Conservation (phyloP, 1,139 yeast species). For the Kodamaea suecica region DNA sequence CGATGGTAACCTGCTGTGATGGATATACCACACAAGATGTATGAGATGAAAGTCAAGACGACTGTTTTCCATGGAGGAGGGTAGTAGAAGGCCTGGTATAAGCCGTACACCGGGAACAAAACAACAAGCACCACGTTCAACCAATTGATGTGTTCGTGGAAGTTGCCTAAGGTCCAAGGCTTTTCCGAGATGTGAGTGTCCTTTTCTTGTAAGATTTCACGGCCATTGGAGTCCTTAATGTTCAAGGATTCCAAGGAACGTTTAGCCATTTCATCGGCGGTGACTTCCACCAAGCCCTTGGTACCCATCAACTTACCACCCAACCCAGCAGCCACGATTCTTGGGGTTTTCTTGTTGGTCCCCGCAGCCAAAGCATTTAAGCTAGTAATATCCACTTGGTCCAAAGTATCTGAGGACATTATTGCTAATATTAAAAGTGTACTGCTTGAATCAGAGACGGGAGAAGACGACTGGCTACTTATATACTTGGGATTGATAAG, state of each 20-base stretch:
- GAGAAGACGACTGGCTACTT: not conserved
- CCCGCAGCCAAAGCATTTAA: slow-evolving; percentile 92
- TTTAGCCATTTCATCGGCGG: slow-evolving; percentile 59
- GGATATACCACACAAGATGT: slow-evolving; percentile 75
- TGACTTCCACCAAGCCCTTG: slow-evolving; percentile 61
- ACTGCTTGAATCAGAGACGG: not conserved
- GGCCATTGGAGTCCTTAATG: slow-evolving; percentile 47
- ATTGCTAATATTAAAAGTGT: not conserved
- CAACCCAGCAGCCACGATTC: slow-evolving; percentile 75
- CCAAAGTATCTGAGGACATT: slow-evolving; percentile 25
- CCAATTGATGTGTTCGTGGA: slow-evolving; percentile 93
- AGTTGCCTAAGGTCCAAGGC: slow-evolving; percentile 82
- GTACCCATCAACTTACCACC: slow-evolving; percentile 82
- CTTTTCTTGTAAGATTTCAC: slow-evolving; percentile 46
- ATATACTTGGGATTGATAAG: too few relatives aligned
- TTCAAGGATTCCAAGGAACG: slow-evolving; percentile 50
- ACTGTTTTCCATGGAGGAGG: slow-evolving; percentile 63
- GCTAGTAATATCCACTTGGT: slow-evolving; percentile 64
- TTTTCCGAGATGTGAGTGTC: slow-evolving; percentile 81
- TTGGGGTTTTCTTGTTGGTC: slow-evolving; percentile 61
- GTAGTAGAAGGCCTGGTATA: slow-evolving; percentile 43
- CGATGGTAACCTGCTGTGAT: slow-evolving; percentile 96
- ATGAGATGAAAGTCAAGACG: slow-evolving; percentile 58
- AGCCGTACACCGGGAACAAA: slow-evolving; percentile 65
- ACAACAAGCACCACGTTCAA: slow-evolving; percentile 77